Conservation (phyloP, 2,329 filamentous ascomycete genomes). For the Fusarium torulosum region DNA sequence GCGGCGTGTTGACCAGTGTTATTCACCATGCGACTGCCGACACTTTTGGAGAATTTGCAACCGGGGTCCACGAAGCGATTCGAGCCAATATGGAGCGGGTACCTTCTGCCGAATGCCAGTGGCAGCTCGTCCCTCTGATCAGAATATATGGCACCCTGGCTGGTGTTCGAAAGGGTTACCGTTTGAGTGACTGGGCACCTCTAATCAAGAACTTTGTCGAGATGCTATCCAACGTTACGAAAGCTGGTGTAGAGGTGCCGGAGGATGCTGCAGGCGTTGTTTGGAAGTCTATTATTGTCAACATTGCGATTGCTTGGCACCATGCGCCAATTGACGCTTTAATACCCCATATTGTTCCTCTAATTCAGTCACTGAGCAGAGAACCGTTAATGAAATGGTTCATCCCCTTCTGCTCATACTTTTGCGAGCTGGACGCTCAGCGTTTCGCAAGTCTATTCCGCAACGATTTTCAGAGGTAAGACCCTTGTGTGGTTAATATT, state of each 20-base stretch:
- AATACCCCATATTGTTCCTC: conserved; percentile 74
- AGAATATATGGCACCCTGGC: conserved; percentile 75
- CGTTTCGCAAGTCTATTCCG: conserved; percentile 85
- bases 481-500: conserved; percentile 23
- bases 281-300: conserved; percentile 71
- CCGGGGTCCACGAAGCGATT: conserved; percentile 68
- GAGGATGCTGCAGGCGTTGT: conserved; percentile 57
- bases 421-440: conserved; percentile 78
- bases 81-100: conserved; percentile 54
- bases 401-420: conserved; percentile 85
- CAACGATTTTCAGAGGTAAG: conserved; percentile 82
- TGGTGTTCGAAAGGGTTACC: conserved; percentile 84
- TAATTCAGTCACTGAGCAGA: conserved; percentile 74
- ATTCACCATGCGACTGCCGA: conserved; percentile 84
- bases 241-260: conserved; percentile 53
- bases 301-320: conserved; percentile 76
- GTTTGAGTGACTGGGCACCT: conserved; percentile 78
- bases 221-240: conserved; percentile 63
- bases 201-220: conserved; percentile 69
- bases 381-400: conserved; percentile 79
- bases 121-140: conserved; percentile 63
- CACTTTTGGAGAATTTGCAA: conserved; percentile 77
- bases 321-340: conserved; percentile 83
- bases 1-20: conserved; percentile 81
- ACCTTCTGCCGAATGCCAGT: conserved; percentile 33